These are phyloP conservation scores for Sclerotinia minor DNA, from an alignment of 2,329 filamentous ascomycete species.

Conservation along the genomic window DNA sequence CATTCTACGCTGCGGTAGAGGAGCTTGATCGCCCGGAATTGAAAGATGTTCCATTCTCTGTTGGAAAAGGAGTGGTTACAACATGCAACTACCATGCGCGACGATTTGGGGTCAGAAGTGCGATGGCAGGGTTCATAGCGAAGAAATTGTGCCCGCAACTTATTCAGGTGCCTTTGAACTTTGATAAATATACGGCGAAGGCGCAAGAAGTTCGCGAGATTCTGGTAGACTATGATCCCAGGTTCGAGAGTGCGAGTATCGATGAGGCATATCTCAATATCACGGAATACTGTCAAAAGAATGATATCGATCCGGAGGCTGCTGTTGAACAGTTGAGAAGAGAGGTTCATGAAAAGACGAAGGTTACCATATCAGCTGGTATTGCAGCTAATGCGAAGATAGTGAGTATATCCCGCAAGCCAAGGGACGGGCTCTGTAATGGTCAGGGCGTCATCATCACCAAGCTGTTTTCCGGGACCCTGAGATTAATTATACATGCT, in stretches of 20 bases:
- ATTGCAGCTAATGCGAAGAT: conserved; percentile 92
- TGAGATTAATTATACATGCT: neutral
- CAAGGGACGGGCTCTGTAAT: neutral
- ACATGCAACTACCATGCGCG: conserved; percentile 86
- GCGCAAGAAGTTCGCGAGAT: conserved; percentile 83
- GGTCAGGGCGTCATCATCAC: neutral
- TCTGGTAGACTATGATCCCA: conserved; percentile 80
- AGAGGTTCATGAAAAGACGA: conserved; percentile 72
- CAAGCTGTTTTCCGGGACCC: neutral
- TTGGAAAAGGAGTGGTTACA: conserved; percentile 68
- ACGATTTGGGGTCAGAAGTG: conserved; percentile 85
- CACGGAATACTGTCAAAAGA: conserved; percentile 75
- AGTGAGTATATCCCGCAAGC: conserved; percentile 18
- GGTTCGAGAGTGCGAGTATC: conserved; percentile 91
- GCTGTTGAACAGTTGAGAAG: conserved; percentile 75
- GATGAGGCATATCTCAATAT: conserved; percentile 97
- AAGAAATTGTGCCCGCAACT: conserved; percentile 89
- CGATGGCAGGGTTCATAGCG: conserved; percentile 95
- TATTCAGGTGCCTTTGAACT: conserved; percentile 79
- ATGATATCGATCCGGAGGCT: conserved; percentile 68
- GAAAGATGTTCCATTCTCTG: conserved; percentile 83
- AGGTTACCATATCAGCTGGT: conserved; percentile 88
- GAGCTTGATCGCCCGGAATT: conserved; percentile 81
- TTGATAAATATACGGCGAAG: conserved; percentile 87
- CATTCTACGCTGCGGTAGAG: conserved; percentile 95